Conservation (phyloP, 192 early-diverging fungal species). For the Backusella australiensis region DNA sequence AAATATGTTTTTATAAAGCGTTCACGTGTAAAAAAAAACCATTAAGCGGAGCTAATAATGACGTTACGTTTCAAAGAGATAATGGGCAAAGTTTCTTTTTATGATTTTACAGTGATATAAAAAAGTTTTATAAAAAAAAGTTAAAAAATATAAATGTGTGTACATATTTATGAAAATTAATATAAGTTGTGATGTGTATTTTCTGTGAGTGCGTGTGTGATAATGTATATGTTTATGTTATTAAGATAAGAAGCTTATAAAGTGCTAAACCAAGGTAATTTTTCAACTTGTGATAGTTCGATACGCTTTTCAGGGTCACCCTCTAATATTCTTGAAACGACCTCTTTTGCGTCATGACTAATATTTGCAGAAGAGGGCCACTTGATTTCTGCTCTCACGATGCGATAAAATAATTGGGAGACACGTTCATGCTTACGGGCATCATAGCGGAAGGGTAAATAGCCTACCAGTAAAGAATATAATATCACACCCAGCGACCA, state of each 20-base stretch:
- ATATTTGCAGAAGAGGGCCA: conserved; percentile 45
- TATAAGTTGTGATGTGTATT: background rate
- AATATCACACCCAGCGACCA: conserved; percentile 83
- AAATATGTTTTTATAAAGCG: background rate
- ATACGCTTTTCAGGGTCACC: conserved; percentile 44
- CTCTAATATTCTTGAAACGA: conserved; percentile 47
- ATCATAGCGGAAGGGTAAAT: conserved; percentile 75
- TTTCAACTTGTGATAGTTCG: conserved; percentile 34
- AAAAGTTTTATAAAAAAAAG: too few relatives aligned
- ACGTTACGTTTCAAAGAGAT: background rate
- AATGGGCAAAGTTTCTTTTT: too few relatives aligned
- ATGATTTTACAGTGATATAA: too few relatives aligned
- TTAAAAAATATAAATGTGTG: too few relatives aligned
- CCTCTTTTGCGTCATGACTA: conserved; percentile 44
- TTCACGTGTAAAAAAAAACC: too few relatives aligned
- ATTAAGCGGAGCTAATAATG: background rate
- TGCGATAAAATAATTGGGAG: conserved; percentile 57
- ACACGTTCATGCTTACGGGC: conserved; percentile 45
- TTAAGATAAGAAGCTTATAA: background rate
- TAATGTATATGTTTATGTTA: background rate
- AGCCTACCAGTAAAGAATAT: conserved; percentile 70
- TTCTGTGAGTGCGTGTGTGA: background rate
- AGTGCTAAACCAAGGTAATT: conserved; percentile 48
- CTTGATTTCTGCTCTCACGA: conserved; percentile 50
- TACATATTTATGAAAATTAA: too few relatives aligned